Evolutionary conservation across 192 early-diverging fungal genomes (phyloP).

Genomic region (Lunasporangiospora selenospora): DNA sequence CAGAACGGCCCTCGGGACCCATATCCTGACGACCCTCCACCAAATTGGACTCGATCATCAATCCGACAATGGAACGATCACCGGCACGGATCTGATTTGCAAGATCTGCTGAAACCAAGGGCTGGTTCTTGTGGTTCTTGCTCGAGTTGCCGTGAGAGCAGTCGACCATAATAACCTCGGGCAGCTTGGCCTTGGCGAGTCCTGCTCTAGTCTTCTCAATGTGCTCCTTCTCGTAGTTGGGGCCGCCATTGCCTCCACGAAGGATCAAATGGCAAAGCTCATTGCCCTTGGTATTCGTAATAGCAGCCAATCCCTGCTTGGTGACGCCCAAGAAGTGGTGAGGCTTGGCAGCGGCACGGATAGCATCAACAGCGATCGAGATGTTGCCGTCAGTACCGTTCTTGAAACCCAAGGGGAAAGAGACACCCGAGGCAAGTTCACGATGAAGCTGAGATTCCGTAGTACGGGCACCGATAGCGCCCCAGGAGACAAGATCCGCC

Average conservation of each 20-base stretch:
- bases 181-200: constrained; percentile 68
- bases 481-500: constrained; percentile 94
- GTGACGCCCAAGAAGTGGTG: constrained; percentile 96
- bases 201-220: constrained; percentile 64
- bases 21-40: constrained; percentile 90
- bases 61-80: constrained; percentile 72
- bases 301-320: constrained; percentile 91
- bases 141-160: constrained; percentile 92
- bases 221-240: constrained; percentile 81
- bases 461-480: constrained; percentile 96
- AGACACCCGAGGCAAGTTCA: constrained; percentile 92
- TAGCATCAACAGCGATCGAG: constrained; percentile 76
- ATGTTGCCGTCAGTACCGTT: constrained; percentile 96
- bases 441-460: constrained; percentile 96
- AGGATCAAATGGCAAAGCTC: constrained; percentile 88
- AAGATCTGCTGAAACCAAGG: constrained; percentile 71
- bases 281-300: constrained; percentile 88
- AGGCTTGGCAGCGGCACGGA: constrained; percentile 71
- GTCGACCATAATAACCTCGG: constrained; percentile 89
- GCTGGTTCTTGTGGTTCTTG: constrained; percentile 92
- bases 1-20: constrained; percentile 66
- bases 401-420: constrained; percentile 99
- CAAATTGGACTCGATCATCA: constrained; percentile 96
- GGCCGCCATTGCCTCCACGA: constrained; percentile 86
- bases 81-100: constrained; percentile 78